phyloP scores from a whole-genome alignment of 208 protist genomes.

The Acanthamoeba castellanii region DNA sequence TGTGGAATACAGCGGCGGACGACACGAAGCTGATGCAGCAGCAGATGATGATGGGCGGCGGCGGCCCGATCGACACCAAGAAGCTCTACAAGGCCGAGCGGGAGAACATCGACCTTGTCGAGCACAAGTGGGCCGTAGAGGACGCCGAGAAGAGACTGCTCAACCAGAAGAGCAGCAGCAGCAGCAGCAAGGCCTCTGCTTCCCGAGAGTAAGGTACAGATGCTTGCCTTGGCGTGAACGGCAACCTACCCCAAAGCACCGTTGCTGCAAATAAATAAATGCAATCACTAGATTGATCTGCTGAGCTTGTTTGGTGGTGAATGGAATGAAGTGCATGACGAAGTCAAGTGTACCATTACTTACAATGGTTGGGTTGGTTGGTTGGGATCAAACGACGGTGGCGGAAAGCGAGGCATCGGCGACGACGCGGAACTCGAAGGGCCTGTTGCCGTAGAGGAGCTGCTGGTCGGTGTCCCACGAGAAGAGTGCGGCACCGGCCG shows the following conservation, averaged over 20 bases:
- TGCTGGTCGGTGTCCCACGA: slow-evolving; percentile 55
- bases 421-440: slow-evolving; percentile 49
- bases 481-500: slow-evolving; percentile 37
- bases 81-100: slow-evolving; percentile 84
- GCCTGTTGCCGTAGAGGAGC: slow-evolving; percentile 25
- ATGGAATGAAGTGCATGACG: too few species aligned
- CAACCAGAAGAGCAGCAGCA: neutral
- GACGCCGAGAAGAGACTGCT: slow-evolving; percentile 81
- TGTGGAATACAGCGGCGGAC: slow-evolving; percentile 81
- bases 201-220: neutral
- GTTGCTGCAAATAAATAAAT: too few species aligned
- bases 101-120: slow-evolving; percentile 86
- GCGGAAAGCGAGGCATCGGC: neutral
- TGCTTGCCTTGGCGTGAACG: neutral
- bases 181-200: neutral
- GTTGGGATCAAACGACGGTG: neutral
- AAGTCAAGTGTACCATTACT: too few species aligned
- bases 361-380: too few species aligned
- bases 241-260: too few species aligned
- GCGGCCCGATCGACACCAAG: slow-evolving; percentile 75
- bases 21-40: slow-evolving; percentile 83
- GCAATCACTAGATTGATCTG: too few species aligned
- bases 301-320: too few species aligned
- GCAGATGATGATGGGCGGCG: slow-evolving; percentile 75
- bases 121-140: slow-evolving; percentile 79